A percentile compares a stretch with the other conserved stretches of the same genome.
These are phyloP conservation scores for Verbascum thapsus DNA, from an alignment of 257 asterid species.

Conservation along the genomic window DNA sequence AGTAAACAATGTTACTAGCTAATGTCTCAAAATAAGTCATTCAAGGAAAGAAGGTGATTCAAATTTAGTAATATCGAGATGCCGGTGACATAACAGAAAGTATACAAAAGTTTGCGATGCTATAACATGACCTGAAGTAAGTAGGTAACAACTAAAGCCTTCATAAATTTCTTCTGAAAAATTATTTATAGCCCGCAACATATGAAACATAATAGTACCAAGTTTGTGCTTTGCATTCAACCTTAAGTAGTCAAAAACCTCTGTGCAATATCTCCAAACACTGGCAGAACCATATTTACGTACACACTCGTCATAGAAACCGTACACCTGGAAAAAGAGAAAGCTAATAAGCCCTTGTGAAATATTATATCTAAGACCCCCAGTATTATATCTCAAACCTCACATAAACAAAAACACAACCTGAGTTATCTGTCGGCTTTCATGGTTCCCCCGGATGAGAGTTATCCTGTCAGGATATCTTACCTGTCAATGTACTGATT, in stretches of 20 bases:
- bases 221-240: slow-evolving; percentile 25
- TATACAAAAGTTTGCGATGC: slow-evolving; percentile 7
- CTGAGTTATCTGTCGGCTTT: slow-evolving; percentile 99
- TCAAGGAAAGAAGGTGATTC: background rate
- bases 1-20: slow-evolving; percentile 30
- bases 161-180: background rate
- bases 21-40: slow-evolving; percentile 21
- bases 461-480: slow-evolving; percentile 97
- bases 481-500: slow-evolving; percentile 57
- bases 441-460: slow-evolving; percentile 95
- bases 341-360: slow-evolving; percentile 18
- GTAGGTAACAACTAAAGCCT: slow-evolving; percentile 5
- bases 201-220: slow-evolving; percentile 14
- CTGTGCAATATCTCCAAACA: slow-evolving; percentile 99
- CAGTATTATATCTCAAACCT: slow-evolving; percentile 28
- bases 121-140: slow-evolving; percentile 15
- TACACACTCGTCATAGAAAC: slow-evolving; percentile 97
- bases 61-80: slow-evolving; percentile 3
- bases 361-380: no score
- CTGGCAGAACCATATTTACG: slow-evolving; percentile 92
- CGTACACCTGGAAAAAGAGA: slow-evolving; percentile 71
- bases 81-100: slow-evolving; percentile 11
- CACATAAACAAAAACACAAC: slow-evolving; percentile 42
- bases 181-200: slow-evolving; percentile 6
- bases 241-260: slow-evolving; percentile 93